Evolutionary conservation across 768 basidiomycete species (phyloP).

Genomic region (Rhizopogon sp.): DNA sequence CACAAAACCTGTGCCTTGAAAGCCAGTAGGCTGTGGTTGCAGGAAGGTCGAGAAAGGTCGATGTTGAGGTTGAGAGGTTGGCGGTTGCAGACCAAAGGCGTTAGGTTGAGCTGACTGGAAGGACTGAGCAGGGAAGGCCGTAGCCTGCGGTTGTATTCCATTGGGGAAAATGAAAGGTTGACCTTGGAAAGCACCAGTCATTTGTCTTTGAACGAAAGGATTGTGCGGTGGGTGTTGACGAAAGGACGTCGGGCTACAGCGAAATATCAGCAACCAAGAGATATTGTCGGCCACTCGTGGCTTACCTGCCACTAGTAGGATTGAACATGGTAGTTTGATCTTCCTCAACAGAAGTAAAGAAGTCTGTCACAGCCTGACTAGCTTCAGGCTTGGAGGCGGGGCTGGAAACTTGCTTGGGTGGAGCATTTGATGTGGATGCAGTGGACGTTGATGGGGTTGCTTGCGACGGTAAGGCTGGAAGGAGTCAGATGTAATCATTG

Average conservation of each 20-base stretch:
- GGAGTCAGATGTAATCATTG: background rate
- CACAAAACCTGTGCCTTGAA: slow-evolving; percentile 34
- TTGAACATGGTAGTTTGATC: slow-evolving; percentile 72
- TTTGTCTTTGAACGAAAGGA: slow-evolving; percentile 68
- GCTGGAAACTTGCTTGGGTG: slow-evolving; percentile 17
- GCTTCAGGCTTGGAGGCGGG: slow-evolving; percentile 28
- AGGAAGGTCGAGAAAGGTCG: slow-evolving; percentile 52
- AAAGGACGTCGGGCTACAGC: slow-evolving; percentile 42
- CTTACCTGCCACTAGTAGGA: slow-evolving; percentile 50
- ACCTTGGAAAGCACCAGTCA: slow-evolving; percentile 38
- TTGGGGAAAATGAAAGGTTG: slow-evolving; percentile 38
- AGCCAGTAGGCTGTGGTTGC: slow-evolving; percentile 48
- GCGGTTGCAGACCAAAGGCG: slow-evolving; percentile 29
- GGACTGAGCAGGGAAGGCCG: slow-evolving; percentile 47
- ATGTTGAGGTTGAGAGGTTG: slow-evolving; percentile 35
- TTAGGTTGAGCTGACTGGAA: slow-evolving; percentile 26
- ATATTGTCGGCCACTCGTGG: background rate
- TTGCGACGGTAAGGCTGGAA: slow-evolving; percentile 11
- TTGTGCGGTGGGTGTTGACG: slow-evolving; percentile 62
- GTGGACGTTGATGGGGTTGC: slow-evolving; percentile 15
- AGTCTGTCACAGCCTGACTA: slow-evolving; percentile 63
- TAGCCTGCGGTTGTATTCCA: slow-evolving; percentile 48
- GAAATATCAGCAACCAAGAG: slow-evolving; percentile 6
- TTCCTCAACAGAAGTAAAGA: slow-evolving; percentile 85
- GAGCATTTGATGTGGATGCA: slow-evolving; percentile 16